Conservation (phyloP, 2,329 filamentous ascomycete genomes). For the Albophoma yamanashiensis region DNA sequence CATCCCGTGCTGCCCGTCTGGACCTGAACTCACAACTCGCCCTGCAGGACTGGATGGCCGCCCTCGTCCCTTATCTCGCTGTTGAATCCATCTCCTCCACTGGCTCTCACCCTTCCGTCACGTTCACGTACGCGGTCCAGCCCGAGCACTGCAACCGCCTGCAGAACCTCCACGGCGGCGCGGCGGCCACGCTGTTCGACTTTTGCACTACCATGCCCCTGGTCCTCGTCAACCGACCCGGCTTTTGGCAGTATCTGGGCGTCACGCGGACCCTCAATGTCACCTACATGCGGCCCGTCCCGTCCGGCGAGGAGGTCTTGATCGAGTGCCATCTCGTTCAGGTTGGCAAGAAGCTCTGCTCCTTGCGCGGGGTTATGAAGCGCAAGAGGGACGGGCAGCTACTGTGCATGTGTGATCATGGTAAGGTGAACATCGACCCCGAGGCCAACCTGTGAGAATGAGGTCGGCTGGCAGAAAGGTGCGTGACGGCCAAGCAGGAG, state of each 20-base stretch:
- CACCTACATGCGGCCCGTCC: constrained; percentile 55
- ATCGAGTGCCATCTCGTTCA: constrained; percentile 49
- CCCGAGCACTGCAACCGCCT: constrained; percentile 40
- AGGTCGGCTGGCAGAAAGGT: too few relatives aligned
- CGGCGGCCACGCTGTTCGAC: constrained; percentile 58
- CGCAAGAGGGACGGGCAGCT: constrained; percentile 40
- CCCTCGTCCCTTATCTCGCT: constrained; percentile 28
- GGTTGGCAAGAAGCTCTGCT: constrained; percentile 41
- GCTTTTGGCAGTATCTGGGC: constrained; percentile 51
- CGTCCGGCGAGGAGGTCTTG: constrained; percentile 36
- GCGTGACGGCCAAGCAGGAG: background rate
- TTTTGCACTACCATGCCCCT: constrained; percentile 50
- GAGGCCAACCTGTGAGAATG: constrained; percentile 16
- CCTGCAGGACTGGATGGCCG: constrained; percentile 32
- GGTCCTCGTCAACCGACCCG: constrained; percentile 42
- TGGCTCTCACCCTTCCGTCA: constrained; percentile 25
- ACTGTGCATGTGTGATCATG: constrained; percentile 50
- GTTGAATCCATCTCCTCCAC: constrained; percentile 25
- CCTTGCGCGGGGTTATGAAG: constrained; percentile 43
- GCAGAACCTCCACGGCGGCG: constrained; percentile 50
- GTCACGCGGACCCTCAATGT: constrained; percentile 56
- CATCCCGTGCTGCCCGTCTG: too few relatives aligned
- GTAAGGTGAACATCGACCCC: constrained; percentile 51
- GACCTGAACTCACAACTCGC: background rate
- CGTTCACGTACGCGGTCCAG: constrained; percentile 39